phyloP scores from a whole-genome alignment of 202 grass and related monocot genomes.

The Eragrostis tef region DNA sequence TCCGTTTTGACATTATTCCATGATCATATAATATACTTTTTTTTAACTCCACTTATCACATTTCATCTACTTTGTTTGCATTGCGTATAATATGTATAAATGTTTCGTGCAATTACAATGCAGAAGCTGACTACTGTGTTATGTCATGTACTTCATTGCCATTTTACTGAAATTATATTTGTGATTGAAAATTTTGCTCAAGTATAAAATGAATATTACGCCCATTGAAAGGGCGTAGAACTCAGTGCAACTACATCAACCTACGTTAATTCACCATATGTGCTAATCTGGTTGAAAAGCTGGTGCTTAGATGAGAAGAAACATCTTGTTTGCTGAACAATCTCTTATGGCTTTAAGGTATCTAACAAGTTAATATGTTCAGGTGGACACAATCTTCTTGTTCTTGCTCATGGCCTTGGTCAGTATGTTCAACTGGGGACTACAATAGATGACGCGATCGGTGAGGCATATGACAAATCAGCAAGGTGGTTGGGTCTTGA shows the following conservation, averaged over 20 bases:
- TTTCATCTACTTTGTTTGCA: not conserved
- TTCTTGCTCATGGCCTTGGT: slow-evolving; percentile 81
- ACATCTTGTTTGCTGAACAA: slow-evolving; percentile 28
- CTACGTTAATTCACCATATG: slow-evolving; percentile 2
- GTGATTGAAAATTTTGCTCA: slow-evolving; percentile 7
- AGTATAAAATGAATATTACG: slow-evolving; percentile 22
- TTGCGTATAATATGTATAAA: not conserved
- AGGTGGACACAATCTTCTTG: slow-evolving; percentile 97
- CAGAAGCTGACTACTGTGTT: slow-evolving; percentile 16
- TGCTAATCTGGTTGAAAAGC: slow-evolving; percentile 14
- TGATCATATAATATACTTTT: not conserved
- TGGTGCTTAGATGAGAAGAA: slow-evolving; percentile 21
- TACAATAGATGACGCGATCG: slow-evolving; percentile 95
- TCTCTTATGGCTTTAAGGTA: slow-evolving; percentile 17
- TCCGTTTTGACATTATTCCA: slow-evolving; percentile 9
- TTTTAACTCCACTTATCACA: not conserved
- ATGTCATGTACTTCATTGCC: not conserved
- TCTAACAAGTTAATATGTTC: slow-evolving; percentile 43
- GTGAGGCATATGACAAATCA: slow-evolving; percentile 97
- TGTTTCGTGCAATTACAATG: slow-evolving; percentile 6
- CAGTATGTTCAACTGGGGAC: slow-evolving; percentile 96
- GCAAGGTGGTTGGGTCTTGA: slow-evolving; percentile 97
- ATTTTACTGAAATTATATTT: slow-evolving; percentile 23
- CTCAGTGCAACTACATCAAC: slow-evolving; percentile 12
- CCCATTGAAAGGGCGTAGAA: not conserved